Conservation (phyloP, 495 filamentous ascomycete species). For the Penicillium waksmanii region DNA sequence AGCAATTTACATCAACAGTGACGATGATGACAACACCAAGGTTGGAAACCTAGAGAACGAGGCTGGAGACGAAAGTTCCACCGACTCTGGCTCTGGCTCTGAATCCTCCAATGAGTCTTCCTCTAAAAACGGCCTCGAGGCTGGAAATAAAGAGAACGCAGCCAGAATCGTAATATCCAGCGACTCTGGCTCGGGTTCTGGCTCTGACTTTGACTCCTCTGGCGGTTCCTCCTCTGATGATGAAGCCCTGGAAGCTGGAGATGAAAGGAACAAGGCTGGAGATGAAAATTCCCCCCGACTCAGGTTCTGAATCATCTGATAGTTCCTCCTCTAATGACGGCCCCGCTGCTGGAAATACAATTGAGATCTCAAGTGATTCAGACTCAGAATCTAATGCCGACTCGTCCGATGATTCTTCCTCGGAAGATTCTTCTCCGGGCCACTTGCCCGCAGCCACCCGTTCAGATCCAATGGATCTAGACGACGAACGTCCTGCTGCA, state of each 20-base stretch:
- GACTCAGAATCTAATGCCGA: neutral
- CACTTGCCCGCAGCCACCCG: neutral
- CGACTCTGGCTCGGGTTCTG: neutral
- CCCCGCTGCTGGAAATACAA: neutral
- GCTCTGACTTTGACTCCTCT: neutral
- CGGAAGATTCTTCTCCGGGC: neutral
- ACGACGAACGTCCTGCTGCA: constrained; percentile 2
- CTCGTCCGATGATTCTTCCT: neutral
- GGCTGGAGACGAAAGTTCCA: neutral
- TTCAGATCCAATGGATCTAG: constrained; percentile 5
- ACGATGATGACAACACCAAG: neutral
- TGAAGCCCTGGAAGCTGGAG: too few relatives aligned
- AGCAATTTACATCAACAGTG: neutral
- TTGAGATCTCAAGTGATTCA: neutral
- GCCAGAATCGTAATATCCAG: neutral
- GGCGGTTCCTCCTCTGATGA: too few relatives aligned
- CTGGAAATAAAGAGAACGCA: neutral
- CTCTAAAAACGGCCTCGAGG: neutral
- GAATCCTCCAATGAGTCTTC: neutral
- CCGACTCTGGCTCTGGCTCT: neutral
- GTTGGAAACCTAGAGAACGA: neutral
- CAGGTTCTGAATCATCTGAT: neutral
- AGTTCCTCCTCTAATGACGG: neutral
- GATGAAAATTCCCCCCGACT: too few relatives aligned
- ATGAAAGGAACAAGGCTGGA: too few relatives aligned